Conservation (phyloP, 345 rosid species). For the Eutrema heterophyllum region DNA sequence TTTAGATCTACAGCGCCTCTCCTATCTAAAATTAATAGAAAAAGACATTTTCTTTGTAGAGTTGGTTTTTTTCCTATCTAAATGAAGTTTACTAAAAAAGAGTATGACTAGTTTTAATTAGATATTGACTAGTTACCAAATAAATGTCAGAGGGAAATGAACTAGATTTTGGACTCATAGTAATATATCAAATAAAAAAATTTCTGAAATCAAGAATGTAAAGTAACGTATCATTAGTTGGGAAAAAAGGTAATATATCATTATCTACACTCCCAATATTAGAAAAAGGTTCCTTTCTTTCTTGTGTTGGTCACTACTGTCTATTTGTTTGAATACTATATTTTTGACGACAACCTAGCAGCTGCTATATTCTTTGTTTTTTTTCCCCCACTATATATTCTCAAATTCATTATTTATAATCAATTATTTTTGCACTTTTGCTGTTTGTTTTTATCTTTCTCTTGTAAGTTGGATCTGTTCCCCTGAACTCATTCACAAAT, state of each 20-base stretch:
- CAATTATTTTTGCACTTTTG: background rate
- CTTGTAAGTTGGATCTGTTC: background rate
- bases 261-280: conserved; percentile 10
- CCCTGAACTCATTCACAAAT: background rate
- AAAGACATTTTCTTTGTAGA: background rate
- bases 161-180: background rate
- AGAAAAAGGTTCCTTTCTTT: conserved; percentile 21
- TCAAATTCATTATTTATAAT: background rate
- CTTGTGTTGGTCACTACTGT: conserved; percentile 13
- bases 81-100: background rate
- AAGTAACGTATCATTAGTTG: conserved; percentile 20
- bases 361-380: background rate
- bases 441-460: background rate
- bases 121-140: background rate
- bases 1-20: too few species aligned
- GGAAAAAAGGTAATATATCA: conserved; percentile 16
- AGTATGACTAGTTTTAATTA: background rate
- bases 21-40: background rate
- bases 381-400: background rate
- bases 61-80: background rate
- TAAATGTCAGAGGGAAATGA: background rate
- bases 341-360: conserved; percentile 21
- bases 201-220: background rate
- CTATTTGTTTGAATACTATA: background rate
- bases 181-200: background rate